Evolutionary conservation across 1,284 basidiomycete genomes (phyloP).

Genomic region (Fomitiporia mediterranea): DNA sequence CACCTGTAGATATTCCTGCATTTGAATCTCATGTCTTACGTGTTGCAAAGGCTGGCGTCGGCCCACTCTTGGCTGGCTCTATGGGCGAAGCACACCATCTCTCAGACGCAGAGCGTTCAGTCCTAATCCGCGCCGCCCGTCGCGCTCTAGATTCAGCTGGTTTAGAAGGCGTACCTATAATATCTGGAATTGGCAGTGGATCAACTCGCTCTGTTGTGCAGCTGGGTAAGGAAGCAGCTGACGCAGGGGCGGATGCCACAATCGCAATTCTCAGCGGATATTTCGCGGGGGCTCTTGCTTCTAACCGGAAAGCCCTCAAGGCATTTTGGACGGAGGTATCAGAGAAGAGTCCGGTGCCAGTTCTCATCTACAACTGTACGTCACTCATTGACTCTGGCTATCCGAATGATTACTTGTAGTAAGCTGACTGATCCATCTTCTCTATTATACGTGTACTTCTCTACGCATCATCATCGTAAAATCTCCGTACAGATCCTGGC

Average conservation of each 20-base stretch:
- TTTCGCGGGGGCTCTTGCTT: conserved; percentile 69
- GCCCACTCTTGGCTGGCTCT: conserved; percentile 76
- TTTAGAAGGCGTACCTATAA: conserved; percentile 58
- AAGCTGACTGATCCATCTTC: background rate
- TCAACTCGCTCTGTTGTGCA: conserved; percentile 80
- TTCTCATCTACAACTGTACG: conserved; percentile 89
- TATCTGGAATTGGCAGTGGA: conserved; percentile 78
- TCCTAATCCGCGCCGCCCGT: conserved; percentile 68
- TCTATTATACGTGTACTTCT: background rate
- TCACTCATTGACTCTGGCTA: conserved; percentile 20
- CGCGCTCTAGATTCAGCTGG: conserved; percentile 67
- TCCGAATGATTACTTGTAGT: background rate
- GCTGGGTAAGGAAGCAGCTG: conserved; percentile 68
- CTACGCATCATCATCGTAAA: conserved; percentile 18
- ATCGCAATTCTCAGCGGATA: conserved; percentile 87
- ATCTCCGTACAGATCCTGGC: conserved; percentile 56
- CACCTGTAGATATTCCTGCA: conserved; percentile 59
- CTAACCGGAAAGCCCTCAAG: conserved; percentile 65
- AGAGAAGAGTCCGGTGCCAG: conserved; percentile 75
- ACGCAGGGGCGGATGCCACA: conserved; percentile 77
- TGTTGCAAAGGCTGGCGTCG: conserved; percentile 68
- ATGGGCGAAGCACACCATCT: conserved; percentile 84
- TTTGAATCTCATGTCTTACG: conserved; percentile 73
- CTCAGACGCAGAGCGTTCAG: conserved; percentile 64
- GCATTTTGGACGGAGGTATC: conserved; percentile 76